Base-by-base conservation (phyloP, 2,329 filamentous ascomycete species). In the Alternaria viburni region DNA sequence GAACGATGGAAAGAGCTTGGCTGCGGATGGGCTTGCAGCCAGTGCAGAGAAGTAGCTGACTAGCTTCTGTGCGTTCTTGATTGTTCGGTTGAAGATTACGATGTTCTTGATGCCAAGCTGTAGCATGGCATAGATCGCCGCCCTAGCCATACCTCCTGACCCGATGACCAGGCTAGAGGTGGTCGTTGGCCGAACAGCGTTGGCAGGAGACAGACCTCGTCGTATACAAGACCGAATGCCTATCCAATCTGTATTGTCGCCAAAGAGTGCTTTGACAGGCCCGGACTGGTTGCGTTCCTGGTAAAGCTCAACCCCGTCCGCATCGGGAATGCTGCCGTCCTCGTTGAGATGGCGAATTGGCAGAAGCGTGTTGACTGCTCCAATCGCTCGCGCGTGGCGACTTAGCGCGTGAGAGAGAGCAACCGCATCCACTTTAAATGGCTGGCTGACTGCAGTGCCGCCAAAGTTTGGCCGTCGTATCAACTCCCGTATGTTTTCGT, bases 241-340 rank as follows among this genome's bases (percentile, higher is more conserved):
- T 30, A 93, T 90, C 89, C 91, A 93, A 76, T 93, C 91, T 0
- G 91, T 93, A 61, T 94, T 94, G 61, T 93, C 91, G 1, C 91
- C 91, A 65, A 92, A 92, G 0, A 93, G 82, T 0, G 89, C 90
- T 66, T 87, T 86, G 13, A 92, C 86, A 0, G 88, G 87, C 0
- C 91, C 90, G 1, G 88, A 85, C 46, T 87, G 85, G 67, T 89
- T 90, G 59, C 89, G 85, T 32, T 88, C 84, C 45, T 84, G 81
- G 52, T 83, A 81, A 4, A 87, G 77, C 0, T 84, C 83, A 5
- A 78, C 61, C 25, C 86, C 86, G 23, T 86, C 82, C 21, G 86
- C 86, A 32, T 86, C 82, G 1, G 88, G 86, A 1, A 88, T 85
- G 25, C 81, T 84, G 2, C 86, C 87, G 60, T 89, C 86, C 0